Conservation (phyloP, 768 basidiomycete genomes). For the Fistulinella prunicolor region DNA sequence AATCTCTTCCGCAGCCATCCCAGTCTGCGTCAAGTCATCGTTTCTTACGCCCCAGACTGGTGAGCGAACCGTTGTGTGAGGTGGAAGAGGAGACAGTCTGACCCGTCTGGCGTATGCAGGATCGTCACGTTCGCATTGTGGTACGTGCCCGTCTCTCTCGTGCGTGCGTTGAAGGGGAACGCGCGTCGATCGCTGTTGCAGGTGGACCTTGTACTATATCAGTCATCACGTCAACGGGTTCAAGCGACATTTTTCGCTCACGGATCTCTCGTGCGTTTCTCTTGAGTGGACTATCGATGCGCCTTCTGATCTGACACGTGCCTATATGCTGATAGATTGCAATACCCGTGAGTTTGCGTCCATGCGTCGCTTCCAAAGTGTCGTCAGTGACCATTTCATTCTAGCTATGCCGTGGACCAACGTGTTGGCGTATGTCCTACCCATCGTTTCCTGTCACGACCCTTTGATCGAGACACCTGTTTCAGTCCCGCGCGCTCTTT, state of each 20-base stretch:
- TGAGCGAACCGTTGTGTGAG: conserved; percentile 29
- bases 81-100: neutral
- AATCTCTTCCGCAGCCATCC: conserved; percentile 6
- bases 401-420: conserved; percentile 64
- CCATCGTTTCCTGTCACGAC: neutral
- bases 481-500: neutral
- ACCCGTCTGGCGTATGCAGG: conserved; percentile 40
- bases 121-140: conserved; percentile 57
- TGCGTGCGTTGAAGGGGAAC: neutral
- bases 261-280: conserved; percentile 64
- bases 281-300: too few relatives aligned
- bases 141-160: conserved; percentile 38
- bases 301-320: too few relatives aligned
- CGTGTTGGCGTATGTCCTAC: conserved; percentile 51
- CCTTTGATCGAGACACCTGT: neutral
- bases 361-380: too few relatives aligned
- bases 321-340: conserved; percentile 27
- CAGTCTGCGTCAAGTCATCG: conserved; percentile 15
- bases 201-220: conserved; percentile 56
- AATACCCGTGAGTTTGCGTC: conserved; percentile 34
- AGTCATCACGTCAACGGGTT: conserved; percentile 59
- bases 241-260: conserved; percentile 72
- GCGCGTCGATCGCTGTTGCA: conserved; percentile 34
- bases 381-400: neutral
- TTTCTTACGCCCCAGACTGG: conserved; percentile 78